phyloP scores from a whole-genome alignment of 2,329 filamentous ascomycete genomes.

The Rutstroemia sp. region DNA sequence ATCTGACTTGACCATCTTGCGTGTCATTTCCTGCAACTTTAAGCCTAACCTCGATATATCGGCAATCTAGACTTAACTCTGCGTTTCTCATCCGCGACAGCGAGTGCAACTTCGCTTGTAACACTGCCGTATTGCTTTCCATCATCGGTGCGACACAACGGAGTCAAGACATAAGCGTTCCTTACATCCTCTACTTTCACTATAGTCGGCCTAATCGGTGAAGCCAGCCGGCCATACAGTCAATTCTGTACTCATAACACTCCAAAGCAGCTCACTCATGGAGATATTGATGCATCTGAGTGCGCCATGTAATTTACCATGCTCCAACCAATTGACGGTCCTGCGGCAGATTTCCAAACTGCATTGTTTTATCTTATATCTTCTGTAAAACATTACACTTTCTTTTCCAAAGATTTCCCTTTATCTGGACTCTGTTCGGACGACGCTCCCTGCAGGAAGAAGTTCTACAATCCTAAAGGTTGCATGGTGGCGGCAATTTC shows the following conservation, averaged over 20 bases:
- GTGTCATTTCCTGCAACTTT: too few relatives aligned
- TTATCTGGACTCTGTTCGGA: not conserved
- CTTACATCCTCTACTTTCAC: not conserved
- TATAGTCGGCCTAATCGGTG: not conserved
- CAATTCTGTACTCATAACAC: not conserved
- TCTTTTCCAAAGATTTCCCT: not conserved
- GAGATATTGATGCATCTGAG: not conserved
- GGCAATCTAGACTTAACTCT: not conserved
- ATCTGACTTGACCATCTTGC: too few relatives aligned
- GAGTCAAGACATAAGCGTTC: not conserved
- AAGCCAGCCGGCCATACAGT: not conserved
- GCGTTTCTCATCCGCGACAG: not conserved
- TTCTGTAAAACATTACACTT: not conserved
- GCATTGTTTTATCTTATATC: not conserved
- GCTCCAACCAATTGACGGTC: not conserved
- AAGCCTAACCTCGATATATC: too few relatives aligned
- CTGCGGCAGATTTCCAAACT: not conserved
- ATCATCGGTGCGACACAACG: not conserved
- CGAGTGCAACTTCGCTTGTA: too few relatives aligned
- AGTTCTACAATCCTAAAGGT: constrained; percentile 5
- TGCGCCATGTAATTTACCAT: not conserved
- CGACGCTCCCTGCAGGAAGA: not conserved
- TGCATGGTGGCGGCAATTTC: not conserved
- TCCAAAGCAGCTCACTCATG: not conserved
- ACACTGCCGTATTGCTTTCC: not conserved